Base-by-base conservation (phyloP, 2,329 filamentous ascomycete species). In the Pseudopyrenochaeta lycopersici region DNA sequence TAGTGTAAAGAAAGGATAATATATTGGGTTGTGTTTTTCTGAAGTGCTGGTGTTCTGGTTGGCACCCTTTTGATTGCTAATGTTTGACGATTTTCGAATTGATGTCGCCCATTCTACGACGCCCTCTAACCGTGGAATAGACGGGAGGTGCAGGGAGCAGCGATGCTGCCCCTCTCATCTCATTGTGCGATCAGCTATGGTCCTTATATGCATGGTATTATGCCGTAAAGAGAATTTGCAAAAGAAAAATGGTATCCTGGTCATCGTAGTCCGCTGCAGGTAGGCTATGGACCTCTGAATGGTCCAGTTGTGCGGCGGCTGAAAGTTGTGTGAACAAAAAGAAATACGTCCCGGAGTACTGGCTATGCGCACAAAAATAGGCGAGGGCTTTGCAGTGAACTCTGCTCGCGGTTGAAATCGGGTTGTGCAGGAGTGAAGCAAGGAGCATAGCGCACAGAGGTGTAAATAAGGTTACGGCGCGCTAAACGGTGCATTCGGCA, bases 401-500 rank as follows among this genome's bases (percentile, higher is more conserved):
- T 27, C 9, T 27, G 23, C 9, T 27, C 23, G 33, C 43, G 15
- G 47, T 46, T 38, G 45, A 47, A 38, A 41, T 12, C 30, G 48
- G 7, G 42, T 33, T 18, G 32, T 42, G 44, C 20, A 47, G 15
- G 36, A n/a, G 46, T 38, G 23, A 31, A 23, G 44, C 21, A 32
- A 31, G 38, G 44, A 49, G 54, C 31, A 32, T 27, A 30, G 18
- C n/a, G n/a, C n/a, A n/a, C n/a, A 56, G 58, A 53, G 44, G 58
- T 61, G 52, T 14, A 45, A 61, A 49, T 61, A 61, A 58, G 56
- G 58, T 61, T 58, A 38, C 20, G 36, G 48, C 18, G 23, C 55
- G 55, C 58, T 61, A 58, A 51, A 38, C 32, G 29, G 48, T 23
- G 29, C 27, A 33, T 49, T 40, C 49, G 41, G 46, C 31, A 48